A percentile compares a stretch with the other conserved stretches of the same genome.
phyloP scores from a whole-genome alignment of 805 yeast genomes.

The Candida corydali region DNA sequence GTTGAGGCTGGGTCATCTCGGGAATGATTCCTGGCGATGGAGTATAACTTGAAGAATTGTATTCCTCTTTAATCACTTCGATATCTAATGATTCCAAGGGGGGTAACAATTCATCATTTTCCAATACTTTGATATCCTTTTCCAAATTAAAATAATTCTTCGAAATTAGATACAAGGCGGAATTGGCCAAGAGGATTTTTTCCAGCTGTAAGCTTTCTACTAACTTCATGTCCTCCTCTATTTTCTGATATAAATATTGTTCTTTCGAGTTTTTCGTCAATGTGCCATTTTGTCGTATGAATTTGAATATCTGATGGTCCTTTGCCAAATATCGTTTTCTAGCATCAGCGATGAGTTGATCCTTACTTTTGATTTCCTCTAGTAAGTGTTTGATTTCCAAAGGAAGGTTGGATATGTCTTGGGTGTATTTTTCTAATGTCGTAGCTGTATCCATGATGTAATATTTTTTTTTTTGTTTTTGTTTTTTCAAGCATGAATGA shows the following conservation, averaged over 20 bases:
- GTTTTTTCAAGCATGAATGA: conserved; percentile 1
- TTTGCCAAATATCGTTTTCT: conserved; percentile 63
- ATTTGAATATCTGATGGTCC: conserved; percentile 80
- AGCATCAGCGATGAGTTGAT: conserved; percentile 59
- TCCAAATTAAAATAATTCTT: conserved; percentile 74
- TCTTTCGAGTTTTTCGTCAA: conserved; percentile 80
- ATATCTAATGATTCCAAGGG: conserved; percentile 34
- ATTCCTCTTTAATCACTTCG: conserved; percentile 10
- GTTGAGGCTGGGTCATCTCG: conserved; percentile 5
- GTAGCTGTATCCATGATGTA: conserved; percentile 99
- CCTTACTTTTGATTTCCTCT: conserved; percentile 73
- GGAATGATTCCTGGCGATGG: conserved; percentile 25
- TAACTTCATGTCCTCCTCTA: conserved; percentile 61
- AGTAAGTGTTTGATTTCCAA: conserved; percentile 78
- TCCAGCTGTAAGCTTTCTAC: conserved; percentile 67
- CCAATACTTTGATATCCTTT: conserved; percentile 69
- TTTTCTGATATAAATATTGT: conserved; percentile 56
- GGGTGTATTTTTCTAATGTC: conserved; percentile 43
- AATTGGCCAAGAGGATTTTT: conserved; percentile 74
- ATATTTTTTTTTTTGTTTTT: background rate
- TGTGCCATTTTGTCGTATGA: conserved; percentile 79
- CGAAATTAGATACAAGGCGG: conserved; percentile 72
- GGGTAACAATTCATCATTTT: conserved; percentile 76
- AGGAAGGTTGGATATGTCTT: conserved; percentile 77
- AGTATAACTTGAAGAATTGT: conserved; percentile 20